Evolutionary conservation across 2,329 filamentous ascomycete species (phyloP).

Genomic region (Thelonectria rubi): DNA sequence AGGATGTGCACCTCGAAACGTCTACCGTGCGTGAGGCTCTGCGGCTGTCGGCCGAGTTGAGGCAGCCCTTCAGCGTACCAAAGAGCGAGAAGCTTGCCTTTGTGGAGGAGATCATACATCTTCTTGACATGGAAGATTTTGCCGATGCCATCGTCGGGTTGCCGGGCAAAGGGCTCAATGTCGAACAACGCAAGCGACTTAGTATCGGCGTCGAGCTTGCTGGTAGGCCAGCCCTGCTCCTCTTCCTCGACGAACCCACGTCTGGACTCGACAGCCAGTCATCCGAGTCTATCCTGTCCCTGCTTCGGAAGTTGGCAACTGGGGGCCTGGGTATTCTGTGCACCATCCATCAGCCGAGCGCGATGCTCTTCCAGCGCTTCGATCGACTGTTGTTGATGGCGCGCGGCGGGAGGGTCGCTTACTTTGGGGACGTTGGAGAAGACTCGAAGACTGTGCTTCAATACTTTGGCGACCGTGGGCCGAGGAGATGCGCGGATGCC

Average conservation of each 20-base stretch:
- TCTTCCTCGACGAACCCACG: constrained; percentile 66
- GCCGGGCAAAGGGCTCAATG: constrained; percentile 63
- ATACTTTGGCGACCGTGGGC: constrained; percentile 11
- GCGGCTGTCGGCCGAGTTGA: constrained; percentile 58
- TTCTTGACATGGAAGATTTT: constrained; percentile 69
- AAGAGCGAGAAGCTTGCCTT: constrained; percentile 63
- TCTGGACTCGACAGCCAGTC: constrained; percentile 65
- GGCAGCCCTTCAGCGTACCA: constrained; percentile 58
- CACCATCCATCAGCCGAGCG: constrained; percentile 59
- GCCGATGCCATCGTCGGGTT: constrained; percentile 68
- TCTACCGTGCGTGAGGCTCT: constrained; percentile 59
- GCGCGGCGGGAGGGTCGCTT: constrained; percentile 9
- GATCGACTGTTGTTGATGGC: constrained; percentile 63
- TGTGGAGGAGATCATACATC: constrained; percentile 67
- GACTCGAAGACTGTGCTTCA: constrained; percentile 9
- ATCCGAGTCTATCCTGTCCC: constrained; percentile 65
- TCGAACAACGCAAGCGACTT: constrained; percentile 64
- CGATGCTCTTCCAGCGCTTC: constrained; percentile 57
- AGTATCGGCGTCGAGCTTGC: constrained; percentile 65
- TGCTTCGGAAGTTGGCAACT: constrained; percentile 64
- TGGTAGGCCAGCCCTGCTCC: constrained; percentile 60
- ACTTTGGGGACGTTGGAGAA: constrained; percentile 18
- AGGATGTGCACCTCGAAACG: constrained; percentile 61
- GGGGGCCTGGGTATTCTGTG: constrained; percentile 56
- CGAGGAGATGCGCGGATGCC: neutral